phyloP scores from a whole-genome alignment of 1,284 basidiomycete genomes.

The Ceratobasidium sp. region DNA sequence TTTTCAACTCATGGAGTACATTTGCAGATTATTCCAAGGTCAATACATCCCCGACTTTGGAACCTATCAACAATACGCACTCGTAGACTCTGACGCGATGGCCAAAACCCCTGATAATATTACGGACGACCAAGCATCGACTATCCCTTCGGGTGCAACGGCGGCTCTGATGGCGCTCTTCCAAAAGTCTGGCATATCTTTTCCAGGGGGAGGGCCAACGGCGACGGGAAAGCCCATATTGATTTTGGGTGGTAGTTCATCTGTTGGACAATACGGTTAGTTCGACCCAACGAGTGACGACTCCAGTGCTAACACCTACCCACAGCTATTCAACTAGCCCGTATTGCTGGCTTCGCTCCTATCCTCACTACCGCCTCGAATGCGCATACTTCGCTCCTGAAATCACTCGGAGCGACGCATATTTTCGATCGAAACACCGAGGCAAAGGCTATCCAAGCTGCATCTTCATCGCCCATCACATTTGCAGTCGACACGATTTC shows the following conservation, averaged over 20 bases:
- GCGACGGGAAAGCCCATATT: constrained; percentile 22
- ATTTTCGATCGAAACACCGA: too few species aligned
- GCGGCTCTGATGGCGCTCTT: constrained; percentile 21
- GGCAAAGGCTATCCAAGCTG: constrained; percentile 45
- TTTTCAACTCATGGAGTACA: background rate
- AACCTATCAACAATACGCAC: constrained; percentile 23
- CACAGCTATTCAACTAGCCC: constrained; percentile 43
- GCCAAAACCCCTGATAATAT: constrained; percentile 15
- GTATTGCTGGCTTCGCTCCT: constrained; percentile 48
- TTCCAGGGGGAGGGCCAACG: constrained; percentile 20
- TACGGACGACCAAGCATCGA: too few species aligned
- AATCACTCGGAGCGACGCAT: constrained; percentile 61
- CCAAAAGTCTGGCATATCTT: constrained; percentile 25
- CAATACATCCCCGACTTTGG: constrained; percentile 10
- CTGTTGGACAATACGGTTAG: constrained; percentile 26
- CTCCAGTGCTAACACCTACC: too few species aligned
- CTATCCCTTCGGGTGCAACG: constrained; percentile 2
- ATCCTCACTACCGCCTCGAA: constrained; percentile 53
- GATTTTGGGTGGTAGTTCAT: constrained; percentile 38
- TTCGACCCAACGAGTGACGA: too few species aligned
- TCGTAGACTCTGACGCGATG: constrained; percentile 6
- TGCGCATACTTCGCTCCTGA: constrained; percentile 56
- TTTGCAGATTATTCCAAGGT: constrained; percentile 21
- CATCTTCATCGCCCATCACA: constrained; percentile 18
- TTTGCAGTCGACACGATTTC: constrained; percentile 55